Evolutionary conservation across 1,284 basidiomycete genomes (phyloP), one percentile per base, ranked within the genome.

Genomic region (Fomitiporia mediterranea): DNA sequence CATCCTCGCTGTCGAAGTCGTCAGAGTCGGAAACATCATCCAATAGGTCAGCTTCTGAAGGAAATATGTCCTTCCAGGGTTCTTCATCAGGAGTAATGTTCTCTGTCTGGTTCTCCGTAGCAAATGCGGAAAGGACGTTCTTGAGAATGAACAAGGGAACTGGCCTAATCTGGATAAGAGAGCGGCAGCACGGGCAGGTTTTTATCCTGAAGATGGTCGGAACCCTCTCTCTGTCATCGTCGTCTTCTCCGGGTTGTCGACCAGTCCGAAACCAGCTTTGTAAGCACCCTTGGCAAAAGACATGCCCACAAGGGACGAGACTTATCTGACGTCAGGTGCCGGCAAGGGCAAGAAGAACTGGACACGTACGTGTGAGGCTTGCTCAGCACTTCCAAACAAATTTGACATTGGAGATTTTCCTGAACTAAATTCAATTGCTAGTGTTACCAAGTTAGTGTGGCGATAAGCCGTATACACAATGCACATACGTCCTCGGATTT

Each of bases 201-300:
- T 89, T 89, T 37, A 75, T 73, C 32, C 84, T 78, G 56, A 72
- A 73, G 17, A 86, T 64, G 27, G 84, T 68, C 55, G 79, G 77
- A 27, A 77, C 70, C 11, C 6, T 3, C 6, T 77, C 69, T 43
- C 77, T 74, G 51, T 84, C 76, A 44, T 77, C 69, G 69, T 79
- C 77, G 32, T 83, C 82, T 39, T 80, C 77, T 13, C 77, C 73
- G 5, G 70, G 66, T 1, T 74, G 67, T 2, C 86, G 85, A 1
- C 84, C 83, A 54, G 79, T 77, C 52, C 80, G 77, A 69, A 89
- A 89, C 86, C 86, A 89, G 62, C 81, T 78, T 67, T 86, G 83
- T 6, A 89, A 76, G 62, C 87, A 89, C 4, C 64, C 63, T 34
- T 84, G 74, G 57, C 86, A 89, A 8, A 84, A 71, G 25, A 86